Percentiles rank a stretch among this genome's conserved stretches.
Evolutionary conservation across 352 stramenopile species (phyloP).

Genomic region (Phytophthora rubi): DNA sequence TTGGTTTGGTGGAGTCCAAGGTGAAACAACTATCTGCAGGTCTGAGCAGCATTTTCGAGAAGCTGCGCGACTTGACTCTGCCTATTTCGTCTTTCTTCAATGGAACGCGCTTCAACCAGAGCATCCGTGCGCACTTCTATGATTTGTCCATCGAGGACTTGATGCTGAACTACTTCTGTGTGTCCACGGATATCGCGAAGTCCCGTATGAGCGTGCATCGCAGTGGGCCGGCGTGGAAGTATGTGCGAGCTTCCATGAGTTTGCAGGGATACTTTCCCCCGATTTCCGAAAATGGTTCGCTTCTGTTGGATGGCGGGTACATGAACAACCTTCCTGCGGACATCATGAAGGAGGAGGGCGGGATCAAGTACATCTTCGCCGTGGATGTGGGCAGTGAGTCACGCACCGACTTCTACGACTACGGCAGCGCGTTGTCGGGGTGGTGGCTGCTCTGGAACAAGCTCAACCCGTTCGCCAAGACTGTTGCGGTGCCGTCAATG

Average conservation of each 20-base stretch:
- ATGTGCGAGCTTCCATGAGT: constrained; percentile 92
- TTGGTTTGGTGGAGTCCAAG: constrained; percentile 65
- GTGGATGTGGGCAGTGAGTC: constrained; percentile 90
- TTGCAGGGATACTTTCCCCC: constrained; percentile 92
- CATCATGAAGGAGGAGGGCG: constrained; percentile 90
- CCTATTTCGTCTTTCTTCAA: constrained; percentile 92
- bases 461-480: constrained; percentile 90
- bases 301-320: constrained; percentile 92
- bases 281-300: constrained; percentile 87
- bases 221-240: constrained; percentile 89
- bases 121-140: constrained; percentile 74
- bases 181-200: constrained; percentile 93
- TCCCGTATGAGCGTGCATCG: constrained; percentile 87
- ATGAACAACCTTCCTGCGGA: constrained; percentile 95
- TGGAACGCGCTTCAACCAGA: constrained; percentile 82
- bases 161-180: constrained; percentile 94
- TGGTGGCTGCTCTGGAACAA: constrained; percentile 94
- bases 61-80: constrained; percentile 87
- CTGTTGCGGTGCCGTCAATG: constrained; percentile 91
- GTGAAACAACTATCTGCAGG: constrained; percentile 58
- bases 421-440: constrained; percentile 81
- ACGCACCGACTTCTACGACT: constrained; percentile 78
- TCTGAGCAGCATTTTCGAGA: constrained; percentile 77
- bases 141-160: constrained; percentile 89
- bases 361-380: constrained; percentile 90